A percentile compares a stretch with the other conserved stretches of the same genome.
phyloP scores from a whole-genome alignment of 495 filamentous ascomycete species.

The Neurospora sp. region DNA sequence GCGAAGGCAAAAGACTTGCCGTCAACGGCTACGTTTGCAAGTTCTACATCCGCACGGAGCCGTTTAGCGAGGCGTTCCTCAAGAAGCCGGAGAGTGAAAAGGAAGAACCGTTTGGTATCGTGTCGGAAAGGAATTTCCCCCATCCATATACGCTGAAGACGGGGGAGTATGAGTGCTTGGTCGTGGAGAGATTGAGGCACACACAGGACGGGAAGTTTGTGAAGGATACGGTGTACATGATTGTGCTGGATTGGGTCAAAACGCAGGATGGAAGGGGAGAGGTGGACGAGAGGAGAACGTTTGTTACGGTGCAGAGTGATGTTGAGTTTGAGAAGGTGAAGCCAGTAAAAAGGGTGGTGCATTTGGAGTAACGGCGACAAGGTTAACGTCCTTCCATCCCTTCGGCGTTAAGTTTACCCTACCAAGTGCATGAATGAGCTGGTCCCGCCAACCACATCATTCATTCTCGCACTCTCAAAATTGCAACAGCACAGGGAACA shows the following conservation, averaged over 20 bases:
- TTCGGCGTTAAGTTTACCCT: neutral
- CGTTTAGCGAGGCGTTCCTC: constrained; percentile 4
- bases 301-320: neutral
- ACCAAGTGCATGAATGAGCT: neutral
- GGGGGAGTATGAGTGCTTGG: constrained; percentile 2
- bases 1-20: neutral
- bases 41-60: constrained; percentile 7
- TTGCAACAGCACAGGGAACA: neutral
- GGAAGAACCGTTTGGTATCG: neutral
- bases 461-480: neutral
- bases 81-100: neutral
- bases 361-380: neutral
- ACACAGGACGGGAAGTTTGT: neutral
- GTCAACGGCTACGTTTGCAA: constrained; percentile 3
- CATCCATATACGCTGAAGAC: constrained; percentile 9
- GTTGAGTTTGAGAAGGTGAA: neutral
- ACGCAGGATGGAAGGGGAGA: neutral
- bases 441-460: neutral
- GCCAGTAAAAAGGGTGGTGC: neutral
- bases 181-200: constrained; percentile 4
- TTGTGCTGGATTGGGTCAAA: constrained; percentile 3
- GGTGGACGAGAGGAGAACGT: constrained; percentile 4
- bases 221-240: constrained; percentile 3
- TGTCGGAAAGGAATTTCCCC: constrained; percentile 12
- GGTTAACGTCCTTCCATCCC: neutral